Conservation (phyloP, 352 stramenopile genomes). For the Pythium grandisporangium region DNA sequence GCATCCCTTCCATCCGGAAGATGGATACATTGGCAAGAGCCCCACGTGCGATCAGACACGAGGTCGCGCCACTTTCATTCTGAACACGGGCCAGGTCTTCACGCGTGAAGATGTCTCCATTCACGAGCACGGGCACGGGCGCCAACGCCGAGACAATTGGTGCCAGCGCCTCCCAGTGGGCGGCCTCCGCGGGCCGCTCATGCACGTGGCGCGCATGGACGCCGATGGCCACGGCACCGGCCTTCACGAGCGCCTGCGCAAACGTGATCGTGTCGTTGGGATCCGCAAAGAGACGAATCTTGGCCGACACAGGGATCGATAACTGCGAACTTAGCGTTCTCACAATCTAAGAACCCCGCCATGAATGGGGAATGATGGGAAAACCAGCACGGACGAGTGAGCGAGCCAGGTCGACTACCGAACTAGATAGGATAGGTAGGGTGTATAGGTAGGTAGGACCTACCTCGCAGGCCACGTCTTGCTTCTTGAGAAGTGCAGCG, state of each 20-base stretch:
- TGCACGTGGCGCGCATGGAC: slow-evolving; percentile 61
- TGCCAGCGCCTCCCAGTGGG: slow-evolving; percentile 61
- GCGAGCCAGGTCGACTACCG: too few species aligned
- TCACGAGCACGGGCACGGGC: slow-evolving; percentile 81
- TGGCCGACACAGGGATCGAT: slow-evolving; percentile 80
- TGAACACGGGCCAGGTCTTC: slow-evolving; percentile 60
- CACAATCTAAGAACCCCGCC: too few species aligned
- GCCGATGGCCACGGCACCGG: slow-evolving; percentile 56
- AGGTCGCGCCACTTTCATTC: slow-evolving; percentile 48
- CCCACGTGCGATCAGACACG: slow-evolving; percentile 78
- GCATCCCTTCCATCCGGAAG: slow-evolving; percentile 56
- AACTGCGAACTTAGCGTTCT: slow-evolving; percentile 75
- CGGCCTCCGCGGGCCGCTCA: slow-evolving; percentile 54
- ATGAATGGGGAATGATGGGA: too few species aligned
- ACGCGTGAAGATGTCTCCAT: slow-evolving; percentile 81
- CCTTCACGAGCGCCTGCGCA: slow-evolving; percentile 47
- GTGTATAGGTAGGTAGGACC: not conserved
- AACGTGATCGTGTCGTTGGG: slow-evolving; percentile 63
- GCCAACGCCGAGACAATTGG: slow-evolving; percentile 59
- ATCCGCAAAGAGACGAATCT: slow-evolving; percentile 76
- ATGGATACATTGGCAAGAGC: slow-evolving; percentile 79
- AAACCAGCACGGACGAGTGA: too few species aligned
- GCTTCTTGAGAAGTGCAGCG: slow-evolving; percentile 82
- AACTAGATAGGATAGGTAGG: too few species aligned
- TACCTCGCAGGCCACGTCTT: slow-evolving; percentile 77